Evolutionary conservation across 305 asterid genomes (phyloP), one percentile per base, ranked within the genome.

Genomic region (Fraxinus paxiana): DNA sequence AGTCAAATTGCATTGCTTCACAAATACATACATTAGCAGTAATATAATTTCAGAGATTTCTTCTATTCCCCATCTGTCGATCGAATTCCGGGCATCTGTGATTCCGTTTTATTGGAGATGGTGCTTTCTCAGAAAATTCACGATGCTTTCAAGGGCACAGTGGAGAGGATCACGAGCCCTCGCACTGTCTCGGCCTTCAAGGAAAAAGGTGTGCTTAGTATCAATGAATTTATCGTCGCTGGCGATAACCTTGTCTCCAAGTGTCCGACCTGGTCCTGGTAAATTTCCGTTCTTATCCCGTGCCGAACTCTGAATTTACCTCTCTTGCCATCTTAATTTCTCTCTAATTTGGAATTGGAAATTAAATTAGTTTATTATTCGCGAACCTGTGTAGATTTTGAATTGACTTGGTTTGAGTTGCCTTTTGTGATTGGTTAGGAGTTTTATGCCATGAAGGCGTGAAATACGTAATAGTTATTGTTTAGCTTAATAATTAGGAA

Each of bases 251-350:
- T 93, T 67, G 98, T 95, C 86, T 90, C 98, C 76, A 95, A 95
- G 85, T 95, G 98, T 87, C 98, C 98, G 17, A 95, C 98, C 34
- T 95, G 98, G 98, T 91, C 98, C 12, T 93, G 98, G 98, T 95
- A 90, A 77, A 28, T 70, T 65, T 41, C 75, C n/a, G 18, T 26
- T 18, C 4, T 7, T 5, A 0, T 69, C 74, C 65, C 71, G 38
- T 10, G 6, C 31, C 73, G 2, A n/a, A 35, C 24, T n/a, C 72
- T 65, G 54, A 13, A 67, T 76, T 80, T 48, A 9, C 46, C 75
- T 28, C 43, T 38, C 56, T 84, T 77, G 76, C 65, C 15, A 37
- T 2, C 22, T 72, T 26, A 34, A 5, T 17, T 1, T 28, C 33
- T 59, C 63, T 17, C 37, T 35, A 12, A 9, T 24, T 24, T 77